Evolutionary conservation across 345 rosid genomes (phyloP).

Genomic region (Firmiana major): DNA sequence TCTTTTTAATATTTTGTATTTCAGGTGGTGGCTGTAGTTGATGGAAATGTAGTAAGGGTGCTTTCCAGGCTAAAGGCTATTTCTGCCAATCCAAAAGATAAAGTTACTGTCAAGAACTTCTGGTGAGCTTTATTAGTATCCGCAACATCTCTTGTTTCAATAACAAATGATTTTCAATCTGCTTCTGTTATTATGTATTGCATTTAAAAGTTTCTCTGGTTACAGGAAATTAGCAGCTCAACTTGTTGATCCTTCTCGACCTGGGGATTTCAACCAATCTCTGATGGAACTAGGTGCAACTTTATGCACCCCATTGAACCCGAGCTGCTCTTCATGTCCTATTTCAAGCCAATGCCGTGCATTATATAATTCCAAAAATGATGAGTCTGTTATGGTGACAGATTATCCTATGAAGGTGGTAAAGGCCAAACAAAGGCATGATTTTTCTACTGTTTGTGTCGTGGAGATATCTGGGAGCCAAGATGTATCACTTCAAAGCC

Average conservation of each 20-base stretch:
- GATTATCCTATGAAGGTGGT: slow-evolving; percentile 68
- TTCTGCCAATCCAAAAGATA: slow-evolving; percentile 82
- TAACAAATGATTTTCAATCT: neutral
- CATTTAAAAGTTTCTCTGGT: slow-evolving; percentile 13
- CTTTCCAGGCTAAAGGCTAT: slow-evolving; percentile 71
- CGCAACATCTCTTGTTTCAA: neutral
- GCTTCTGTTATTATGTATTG: slow-evolving; percentile 7
- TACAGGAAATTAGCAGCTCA: slow-evolving; percentile 85
- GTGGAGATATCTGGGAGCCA: slow-evolving; percentile 59
- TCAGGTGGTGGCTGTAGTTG: slow-evolving; percentile 70
- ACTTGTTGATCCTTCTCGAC: slow-evolving; percentile 77
- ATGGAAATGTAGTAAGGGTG: slow-evolving; percentile 71
- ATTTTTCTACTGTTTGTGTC: slow-evolving; percentile 74
- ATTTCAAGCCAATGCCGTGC: slow-evolving; percentile 72
- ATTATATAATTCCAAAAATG: slow-evolving; percentile 43
- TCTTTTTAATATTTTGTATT: slow-evolving; percentile 12
- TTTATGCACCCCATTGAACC: slow-evolving; percentile 67
- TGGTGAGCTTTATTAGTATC: slow-evolving; percentile 48
- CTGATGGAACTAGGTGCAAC: slow-evolving; percentile 97
- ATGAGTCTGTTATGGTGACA: slow-evolving; percentile 48
- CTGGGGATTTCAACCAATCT: slow-evolving; percentile 97
- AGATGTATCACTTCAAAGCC: slow-evolving; percentile 20
- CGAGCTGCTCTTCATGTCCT: slow-evolving; percentile 76
- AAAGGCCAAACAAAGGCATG: slow-evolving; percentile 62
- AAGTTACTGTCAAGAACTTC: slow-evolving; percentile 46